These are phyloP conservation scores for Coprinopsis sp. DNA, from an alignment of 768 basidiomycete species.

Conservation along the genomic window DNA sequence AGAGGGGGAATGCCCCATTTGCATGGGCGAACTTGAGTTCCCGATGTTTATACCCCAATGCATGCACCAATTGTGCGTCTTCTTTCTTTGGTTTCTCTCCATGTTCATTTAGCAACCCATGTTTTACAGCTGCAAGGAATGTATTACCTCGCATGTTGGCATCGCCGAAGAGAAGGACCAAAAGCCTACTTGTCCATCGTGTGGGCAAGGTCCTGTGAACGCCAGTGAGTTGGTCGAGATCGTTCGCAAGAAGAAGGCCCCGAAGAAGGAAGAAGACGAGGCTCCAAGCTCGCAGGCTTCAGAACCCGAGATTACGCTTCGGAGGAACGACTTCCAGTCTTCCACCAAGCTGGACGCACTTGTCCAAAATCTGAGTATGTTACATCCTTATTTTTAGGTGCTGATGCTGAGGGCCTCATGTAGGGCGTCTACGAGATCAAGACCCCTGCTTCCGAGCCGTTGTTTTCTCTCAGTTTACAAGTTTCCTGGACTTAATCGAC, in stretches of 20 bases:
- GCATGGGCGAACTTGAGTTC: constrained; percentile 70
- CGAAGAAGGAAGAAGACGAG: constrained; percentile 12
- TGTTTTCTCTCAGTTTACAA: constrained; percentile 88
- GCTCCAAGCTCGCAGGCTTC: constrained; percentile 30
- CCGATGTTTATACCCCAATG: constrained; percentile 71
- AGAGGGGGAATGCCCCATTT: constrained; percentile 70
- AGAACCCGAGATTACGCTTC: constrained; percentile 47
- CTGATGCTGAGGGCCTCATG: background rate
- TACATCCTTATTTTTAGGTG: background rate
- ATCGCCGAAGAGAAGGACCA: constrained; percentile 66
- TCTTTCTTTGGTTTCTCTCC: background rate
- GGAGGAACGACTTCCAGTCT: constrained; percentile 80
- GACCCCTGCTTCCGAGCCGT: constrained; percentile 79
- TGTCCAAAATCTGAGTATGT: constrained; percentile 60
- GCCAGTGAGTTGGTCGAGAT: constrained; percentile 62
- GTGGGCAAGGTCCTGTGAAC: constrained; percentile 64
- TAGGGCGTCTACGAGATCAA: constrained; percentile 61
- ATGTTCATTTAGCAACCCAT: background rate
- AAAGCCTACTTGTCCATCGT: constrained; percentile 75
- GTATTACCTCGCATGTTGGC: constrained; percentile 71
- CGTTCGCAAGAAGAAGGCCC: constrained; percentile 33
- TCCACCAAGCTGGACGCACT: constrained; percentile 91
- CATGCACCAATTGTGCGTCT: constrained; percentile 67
- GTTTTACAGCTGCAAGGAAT: constrained; percentile 72
- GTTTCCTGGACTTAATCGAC: constrained; percentile 81